Evolutionary conservation across 176 grass and related monocot genomes (phyloP).

Genomic region (Oryza punctata): DNA sequence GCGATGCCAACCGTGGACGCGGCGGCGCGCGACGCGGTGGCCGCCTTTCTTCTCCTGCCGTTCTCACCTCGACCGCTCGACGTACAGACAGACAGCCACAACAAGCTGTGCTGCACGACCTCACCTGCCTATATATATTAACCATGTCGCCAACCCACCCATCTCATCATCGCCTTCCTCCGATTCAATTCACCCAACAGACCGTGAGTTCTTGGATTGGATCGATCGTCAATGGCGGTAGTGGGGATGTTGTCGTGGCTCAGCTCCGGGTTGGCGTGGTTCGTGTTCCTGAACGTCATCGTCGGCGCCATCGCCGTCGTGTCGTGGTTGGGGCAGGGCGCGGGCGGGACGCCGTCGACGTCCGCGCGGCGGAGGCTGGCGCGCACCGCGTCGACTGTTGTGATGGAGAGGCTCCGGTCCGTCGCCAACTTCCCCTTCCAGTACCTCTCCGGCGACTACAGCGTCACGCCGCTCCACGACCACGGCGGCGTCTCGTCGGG

Average conservation of each 20-base stretch:
- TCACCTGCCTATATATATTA: background rate
- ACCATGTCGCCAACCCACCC: background rate
- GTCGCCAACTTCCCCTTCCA: constrained; percentile 21
- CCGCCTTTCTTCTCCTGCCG: background rate
- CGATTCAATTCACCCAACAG: background rate
- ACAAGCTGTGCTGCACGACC: background rate
- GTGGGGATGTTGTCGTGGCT: constrained; percentile 23
- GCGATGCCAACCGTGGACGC: background rate
- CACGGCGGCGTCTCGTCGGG: background rate
- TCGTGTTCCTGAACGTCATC: constrained; percentile 45
- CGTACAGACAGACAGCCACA: background rate
- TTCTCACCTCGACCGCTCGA: background rate
- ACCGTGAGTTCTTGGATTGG: background rate
- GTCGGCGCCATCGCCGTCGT: constrained; percentile 27
- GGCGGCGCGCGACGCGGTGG: background rate
- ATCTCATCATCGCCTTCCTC: background rate
- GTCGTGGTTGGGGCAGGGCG: background rate
- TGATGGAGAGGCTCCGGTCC: constrained; percentile 26
- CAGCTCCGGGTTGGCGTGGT: constrained; percentile 27
- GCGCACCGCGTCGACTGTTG: constrained; percentile 8
- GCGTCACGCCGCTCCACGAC: background rate
- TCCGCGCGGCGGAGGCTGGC: background rate
- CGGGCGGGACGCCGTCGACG: background rate
- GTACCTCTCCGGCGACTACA: background rate
- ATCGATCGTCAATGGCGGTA: background rate